Base-by-base conservation (phyloP, 345 rosid genomes). In the Raphanus sativus region DNA sequence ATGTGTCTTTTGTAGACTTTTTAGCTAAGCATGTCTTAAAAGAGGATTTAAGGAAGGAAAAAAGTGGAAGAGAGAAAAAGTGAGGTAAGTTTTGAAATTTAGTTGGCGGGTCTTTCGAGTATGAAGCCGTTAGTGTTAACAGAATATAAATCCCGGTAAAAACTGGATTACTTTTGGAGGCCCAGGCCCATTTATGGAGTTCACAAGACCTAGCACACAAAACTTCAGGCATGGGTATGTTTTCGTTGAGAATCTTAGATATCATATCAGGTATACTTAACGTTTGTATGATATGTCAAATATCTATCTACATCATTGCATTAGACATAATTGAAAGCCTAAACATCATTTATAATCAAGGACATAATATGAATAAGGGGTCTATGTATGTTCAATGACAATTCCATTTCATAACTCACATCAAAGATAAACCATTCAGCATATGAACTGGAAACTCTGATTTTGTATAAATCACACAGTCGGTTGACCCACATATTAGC, bases 51-150 rank as follows among this genome's bases (percentile, higher is more conserved):
- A 67, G 62, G 69, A 67, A 61, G 54, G 28, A 34, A 61, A 45
- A 72, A 78, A 33, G 77, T 66, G 59, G 33, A 13, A 67, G 48
- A 28, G 59, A 48, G 4, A 17, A 72, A 67, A 72, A 78, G 74
- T 73, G 61, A 34, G 21, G 3, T 67, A 26, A 4, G 24, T 48
- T 78, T 78, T 26, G 74, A 78, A 78, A 12, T 77, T 73, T 78
- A 2, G 69, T 72, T 65, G 81, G 77, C 81, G 81, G 81, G 65
- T 48, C 15, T 17, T 12, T 25, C 13, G 69, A 55, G 28, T n/a
- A 71, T 71, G 52, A 29, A 71, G 76, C 76, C 71, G 76, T 71
- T 65, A 65, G 67, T 17, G n/a, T 40, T 30, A 65, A 62, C 33
- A 15, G 30, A 50, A 3, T 55, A 21, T 32, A 48, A 56, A 56